Base-by-base conservation (phyloP, 2,329 filamentous ascomycete genomes). In the Aspergillus hortae region DNA sequence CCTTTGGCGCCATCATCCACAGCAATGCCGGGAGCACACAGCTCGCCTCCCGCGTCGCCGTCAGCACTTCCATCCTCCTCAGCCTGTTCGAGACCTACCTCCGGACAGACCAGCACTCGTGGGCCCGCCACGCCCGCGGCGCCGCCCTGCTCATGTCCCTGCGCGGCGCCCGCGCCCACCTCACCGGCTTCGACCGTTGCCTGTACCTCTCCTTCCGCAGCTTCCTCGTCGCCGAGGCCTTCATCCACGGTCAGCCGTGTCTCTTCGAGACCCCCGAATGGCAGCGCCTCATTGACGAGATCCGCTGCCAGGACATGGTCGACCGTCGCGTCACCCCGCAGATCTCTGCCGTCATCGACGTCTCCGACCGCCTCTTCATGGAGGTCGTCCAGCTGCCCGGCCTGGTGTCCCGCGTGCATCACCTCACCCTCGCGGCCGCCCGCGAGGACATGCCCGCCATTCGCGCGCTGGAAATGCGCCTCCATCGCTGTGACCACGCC, bases 1-100 rank as follows among this genome's bases (percentile, higher is more conserved):
- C 64, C 7, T 42, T 42, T 14, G 40, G 15, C 14, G 40, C 11
- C 19, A 11, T 42, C 40, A 62, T 71, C 49, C 54, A 61, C 14
- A 35, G 41, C 2, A 42, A 19, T n/a, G 27, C 27, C 27, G 10
- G 27, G 6, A 9, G 27, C 27, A 7, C 10, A 1, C 15, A 42
- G 4, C 63, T 68, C 27, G 61, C 58, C 35, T 62, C 63, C 2
- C 59, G 60, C 6, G 67, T 68, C 23, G 69, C 65, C 7, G 51
- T 70, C 2, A 67, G 66, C 40, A 67, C 67, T 14, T 66, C 66
- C 11, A 66, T 70, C 43, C 55, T 67, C 4, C 60, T 71, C 7
- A 67, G 63, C 38, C 60, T 69, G 32, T 71, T 69, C 33, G 68
- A 72, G 46, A 62, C 67, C 53, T 67, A 70, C 50, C 63, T 66